Conservation (phyloP, 1,284 basidiomycete species). For the Trichosporon sp. region DNA sequence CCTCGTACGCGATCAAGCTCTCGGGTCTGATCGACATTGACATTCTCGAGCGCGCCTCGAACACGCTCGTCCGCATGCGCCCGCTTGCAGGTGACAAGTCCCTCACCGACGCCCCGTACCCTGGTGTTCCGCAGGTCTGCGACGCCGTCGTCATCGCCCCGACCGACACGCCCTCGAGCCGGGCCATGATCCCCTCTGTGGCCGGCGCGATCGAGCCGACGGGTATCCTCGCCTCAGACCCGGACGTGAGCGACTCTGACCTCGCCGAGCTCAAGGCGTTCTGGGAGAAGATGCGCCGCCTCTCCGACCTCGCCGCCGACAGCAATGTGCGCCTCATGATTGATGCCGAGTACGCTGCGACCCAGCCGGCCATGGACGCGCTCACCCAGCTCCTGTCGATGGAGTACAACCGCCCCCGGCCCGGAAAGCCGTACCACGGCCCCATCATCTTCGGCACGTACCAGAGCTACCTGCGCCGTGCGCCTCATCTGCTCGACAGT, state of each 20-base stretch:
- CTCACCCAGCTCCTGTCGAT: constrained; percentile 72
- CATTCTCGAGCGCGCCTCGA: constrained; percentile 54
- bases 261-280: constrained; percentile 65
- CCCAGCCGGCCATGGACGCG: constrained; percentile 80
- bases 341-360: constrained; percentile 80
- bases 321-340: constrained; percentile 63
- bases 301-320: constrained; percentile 66
- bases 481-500: constrained; percentile 66
- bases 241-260: constrained; percentile 59
- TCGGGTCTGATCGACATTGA: constrained; percentile 55
- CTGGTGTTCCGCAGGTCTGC: constrained; percentile 61
- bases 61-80: constrained; percentile 53
- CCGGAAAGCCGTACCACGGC: constrained; percentile 37
- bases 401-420: constrained; percentile 66
- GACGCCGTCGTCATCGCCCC: constrained; percentile 46
- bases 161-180: constrained; percentile 18
- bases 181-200: constrained; percentile 40
- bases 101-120: constrained; percentile 62
- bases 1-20: constrained; percentile 80
- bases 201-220: constrained; percentile 38
- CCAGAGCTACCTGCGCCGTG: constrained; percentile 75
- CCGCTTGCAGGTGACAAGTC: constrained; percentile 30
- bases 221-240: constrained; percentile 45
- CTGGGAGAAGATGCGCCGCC: constrained; percentile 63
- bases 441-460: constrained; percentile 65